Evolutionary conservation across 2,329 filamentous ascomycete genomes (phyloP).

Genomic region (Tolypocladium cylindrosporum): DNA sequence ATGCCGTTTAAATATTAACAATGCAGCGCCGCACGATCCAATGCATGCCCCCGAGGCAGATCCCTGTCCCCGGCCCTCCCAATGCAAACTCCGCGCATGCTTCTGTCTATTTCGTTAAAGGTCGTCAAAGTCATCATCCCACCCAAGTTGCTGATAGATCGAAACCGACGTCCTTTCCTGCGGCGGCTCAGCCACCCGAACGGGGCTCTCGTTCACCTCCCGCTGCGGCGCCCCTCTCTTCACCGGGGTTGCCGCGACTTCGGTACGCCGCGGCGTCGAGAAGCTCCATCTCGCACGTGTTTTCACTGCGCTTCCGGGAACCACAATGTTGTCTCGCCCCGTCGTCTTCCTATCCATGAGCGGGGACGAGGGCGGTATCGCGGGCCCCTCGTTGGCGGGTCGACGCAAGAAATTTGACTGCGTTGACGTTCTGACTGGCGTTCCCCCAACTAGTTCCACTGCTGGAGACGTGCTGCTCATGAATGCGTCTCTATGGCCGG

Average conservation of each 20-base stretch:
- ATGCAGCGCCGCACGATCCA: background rate
- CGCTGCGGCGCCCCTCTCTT: conserved; percentile 18
- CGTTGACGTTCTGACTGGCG: conserved; percentile 16
- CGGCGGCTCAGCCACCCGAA: conserved; percentile 6
- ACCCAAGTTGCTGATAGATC: conserved; percentile 46
- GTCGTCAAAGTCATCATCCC: conserved; percentile 47
- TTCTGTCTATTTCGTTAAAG: conserved; percentile 20
- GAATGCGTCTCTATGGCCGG: conserved; percentile 19
- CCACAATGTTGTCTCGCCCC: conserved; percentile 6
- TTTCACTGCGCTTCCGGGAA: conserved; percentile 7
- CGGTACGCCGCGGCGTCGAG: conserved; percentile 6
- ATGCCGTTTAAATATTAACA: background rate
- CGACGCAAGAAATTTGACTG: conserved; percentile 18
- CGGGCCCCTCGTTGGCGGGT: conserved; percentile 13
- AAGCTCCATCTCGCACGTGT: conserved; percentile 10
- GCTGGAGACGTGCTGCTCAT: conserved; percentile 16
- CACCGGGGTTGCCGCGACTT: conserved; percentile 28
- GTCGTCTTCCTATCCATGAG: conserved; percentile 15
- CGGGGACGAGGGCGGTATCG: conserved; percentile 26
- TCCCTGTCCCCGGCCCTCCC: background rate
- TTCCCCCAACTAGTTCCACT: conserved; percentile 18
- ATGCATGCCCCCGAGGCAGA: background rate
- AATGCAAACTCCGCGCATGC: conserved; percentile 5
- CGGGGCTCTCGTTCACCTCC: conserved; percentile 7
- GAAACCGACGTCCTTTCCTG: conserved; percentile 22